Evolutionary conservation across 2,329 filamentous ascomycete species (phyloP), one percentile per base, ranked within the genome.

Genomic region (Fusarium coffeatum): DNA sequence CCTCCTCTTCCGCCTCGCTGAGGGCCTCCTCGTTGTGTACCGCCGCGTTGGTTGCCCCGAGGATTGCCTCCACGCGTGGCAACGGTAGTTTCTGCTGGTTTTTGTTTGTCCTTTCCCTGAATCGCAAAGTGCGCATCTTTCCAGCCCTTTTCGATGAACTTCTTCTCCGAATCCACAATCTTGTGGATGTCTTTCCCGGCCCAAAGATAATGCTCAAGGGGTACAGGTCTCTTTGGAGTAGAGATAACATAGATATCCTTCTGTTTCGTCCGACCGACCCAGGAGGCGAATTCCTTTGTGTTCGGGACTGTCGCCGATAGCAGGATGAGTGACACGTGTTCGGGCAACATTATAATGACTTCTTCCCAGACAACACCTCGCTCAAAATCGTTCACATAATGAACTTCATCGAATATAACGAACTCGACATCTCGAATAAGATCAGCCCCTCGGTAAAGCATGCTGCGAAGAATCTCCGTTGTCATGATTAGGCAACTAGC

Each of bases 231-330:
- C 80, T 99, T 99, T 0, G 94, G 91, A 0, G 96, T 99, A 0
- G 96, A 98, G 58, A 99, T 99, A 74, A 99, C 96, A 78, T 98
- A 99, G 34, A 99, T 98, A 76, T 99, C 93, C 81, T 98, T 98
- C 82, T 97, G 95, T 82, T 99, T 99, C 1, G 96, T 99, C 53
- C 96, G 88, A 13, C 96, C 96, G 25, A 99, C 95, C 96, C 96
- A 99, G 0, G 94, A 98, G 3, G 96, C 96, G 75, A 99, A 99
- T 78, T 99, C 96, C 68, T 98, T 89, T 0, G 96, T 98, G 78
- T 99, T 99, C 3, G 96, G 96, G 1, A 99, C 96, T 1, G 96
- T 99, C 1, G 96, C 96, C 7, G 96, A 99, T 5, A 99, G 87
- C 3, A 98, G 84, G 72, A 99, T 99, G 23, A 99, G 86, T 3